Base-by-base conservation (phyloP, 768 basidiomycete species). In the Lentinula raphanica region DNA sequence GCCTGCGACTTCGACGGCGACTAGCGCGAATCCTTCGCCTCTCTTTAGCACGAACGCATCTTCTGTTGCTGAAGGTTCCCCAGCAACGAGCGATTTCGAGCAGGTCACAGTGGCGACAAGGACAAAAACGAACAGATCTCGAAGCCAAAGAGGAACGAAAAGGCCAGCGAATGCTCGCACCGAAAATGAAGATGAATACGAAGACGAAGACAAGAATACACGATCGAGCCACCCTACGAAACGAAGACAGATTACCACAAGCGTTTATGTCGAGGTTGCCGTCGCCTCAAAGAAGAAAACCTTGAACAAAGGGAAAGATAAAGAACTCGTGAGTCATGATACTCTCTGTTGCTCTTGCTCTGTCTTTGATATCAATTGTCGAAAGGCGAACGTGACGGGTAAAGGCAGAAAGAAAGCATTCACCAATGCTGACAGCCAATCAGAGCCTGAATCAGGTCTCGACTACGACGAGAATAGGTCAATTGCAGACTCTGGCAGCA, bases 401-500 rank as follows among this genome's bases (percentile, higher is more conserved):
- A 57, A 49, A 39, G 32, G 58, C 2, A 70, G 67, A 59, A 64
- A 54, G 56, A 69, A 66, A 65, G 59, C 51, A 17, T 45, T 67
- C 21, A 57, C 58, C 1, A 62, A 61, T n/a, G 66, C 71, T 46
- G 70, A 70, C 38, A 67, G 65, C n/a, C 74, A 76, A 3, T 65
- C 56, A 11, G 59, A 64, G 25, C 74, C 72, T 36, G 73, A 79
- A 19, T 69, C 72, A 42, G 76, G 71, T 19, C 64, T 74, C 38
- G 77, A 77, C 38, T 76, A 72, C 59, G 71, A 73, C 48, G 77
- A 77, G 42, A 62, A 68, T 21, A 68, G 67, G 15, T 66, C 66
- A 15, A 48, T 78, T 27, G 72, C 76, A 11, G 85, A 87, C 58
- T 83, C 79, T 17, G 79, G 79, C 29, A 82, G 79, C 66, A 82